Conservation (phyloP, 1,139 yeast species). For the Fermentozyma sake region DNA sequence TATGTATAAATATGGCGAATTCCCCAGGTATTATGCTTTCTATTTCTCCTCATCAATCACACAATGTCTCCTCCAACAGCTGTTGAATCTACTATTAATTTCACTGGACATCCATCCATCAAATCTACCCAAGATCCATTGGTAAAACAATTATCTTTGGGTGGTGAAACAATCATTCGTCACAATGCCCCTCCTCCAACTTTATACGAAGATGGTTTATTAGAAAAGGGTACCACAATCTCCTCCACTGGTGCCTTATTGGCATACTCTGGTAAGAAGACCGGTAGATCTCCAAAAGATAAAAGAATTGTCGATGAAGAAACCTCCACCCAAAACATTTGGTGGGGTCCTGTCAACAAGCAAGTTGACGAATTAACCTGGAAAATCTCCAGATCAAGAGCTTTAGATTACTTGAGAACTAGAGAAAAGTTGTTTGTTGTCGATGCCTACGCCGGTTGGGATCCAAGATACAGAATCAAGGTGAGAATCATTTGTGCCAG, state of each 20-base stretch:
- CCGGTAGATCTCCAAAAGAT: conserved; percentile 98
- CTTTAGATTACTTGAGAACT: conserved; percentile 93
- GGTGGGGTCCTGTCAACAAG: conserved; percentile 99
- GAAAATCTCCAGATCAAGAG: conserved; percentile 95
- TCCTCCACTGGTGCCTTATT: conserved; percentile 92
- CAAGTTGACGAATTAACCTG: conserved; percentile 93
- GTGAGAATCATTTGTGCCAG: conserved; percentile 97
- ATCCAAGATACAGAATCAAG: conserved; percentile 94
- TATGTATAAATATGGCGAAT: conserved; percentile 12
- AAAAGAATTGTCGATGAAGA: conserved; percentile 96
- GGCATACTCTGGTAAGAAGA: conserved; percentile 93
- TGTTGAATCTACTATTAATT: conserved; percentile 43
- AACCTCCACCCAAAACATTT: conserved; percentile 74
- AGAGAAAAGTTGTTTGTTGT: conserved; percentile 92
- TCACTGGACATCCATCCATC: conserved; percentile 41
- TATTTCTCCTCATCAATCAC: background rate
- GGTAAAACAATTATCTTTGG: conserved; percentile 41
- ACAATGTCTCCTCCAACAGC: conserved; percentile 48
- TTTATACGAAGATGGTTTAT: conserved; percentile 90
- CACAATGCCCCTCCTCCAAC: conserved; percentile 95
- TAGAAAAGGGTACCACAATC: conserved; percentile 87
- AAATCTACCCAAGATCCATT: conserved; percentile 41
- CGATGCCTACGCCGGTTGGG: conserved; percentile 99
- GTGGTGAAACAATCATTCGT: conserved; percentile 50
- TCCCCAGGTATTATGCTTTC: conserved; percentile 3